These are phyloP conservation scores for Rhizophora apiculata DNA, from an alignment of 345 rosid genomes.

Conservation along the genomic window DNA sequence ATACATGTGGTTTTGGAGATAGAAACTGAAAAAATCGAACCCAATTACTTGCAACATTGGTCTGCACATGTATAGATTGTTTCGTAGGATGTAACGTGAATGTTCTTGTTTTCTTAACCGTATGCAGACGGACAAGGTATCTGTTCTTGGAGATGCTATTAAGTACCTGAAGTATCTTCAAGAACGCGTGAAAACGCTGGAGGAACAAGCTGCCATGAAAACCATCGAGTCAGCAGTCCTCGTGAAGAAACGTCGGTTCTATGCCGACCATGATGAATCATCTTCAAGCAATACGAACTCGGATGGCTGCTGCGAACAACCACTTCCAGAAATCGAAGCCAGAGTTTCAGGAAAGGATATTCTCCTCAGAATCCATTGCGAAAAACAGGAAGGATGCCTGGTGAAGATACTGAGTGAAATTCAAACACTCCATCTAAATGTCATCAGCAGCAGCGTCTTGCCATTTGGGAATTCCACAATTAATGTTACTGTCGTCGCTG, in stretches of 20 bases:
- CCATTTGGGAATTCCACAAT: slow-evolving; percentile 62
- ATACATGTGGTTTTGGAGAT: no score
- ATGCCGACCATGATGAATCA: slow-evolving; percentile 32
- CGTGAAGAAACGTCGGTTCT: slow-evolving; percentile 50
- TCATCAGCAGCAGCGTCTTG: slow-evolving; percentile 40
- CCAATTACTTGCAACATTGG: background rate
- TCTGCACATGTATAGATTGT: background rate
- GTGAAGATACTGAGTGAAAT: slow-evolving; percentile 41
- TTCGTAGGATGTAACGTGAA: background rate
- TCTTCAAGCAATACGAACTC: slow-evolving; percentile 33
- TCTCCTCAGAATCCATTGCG: slow-evolving; percentile 61
- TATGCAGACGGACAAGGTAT: slow-evolving; percentile 61
- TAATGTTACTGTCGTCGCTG: slow-evolving; percentile 60
- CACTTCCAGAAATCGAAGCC: slow-evolving; percentile 64
- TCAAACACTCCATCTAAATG: slow-evolving; percentile 45
- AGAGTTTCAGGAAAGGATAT: slow-evolving; percentile 53
- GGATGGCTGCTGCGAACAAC: slow-evolving; percentile 1
- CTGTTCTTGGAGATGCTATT: slow-evolving; percentile 64
- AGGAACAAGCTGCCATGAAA: slow-evolving; percentile 48
- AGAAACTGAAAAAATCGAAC: no score
- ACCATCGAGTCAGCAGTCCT: slow-evolving; percentile 45
- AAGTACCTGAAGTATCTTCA: slow-evolving; percentile 61
- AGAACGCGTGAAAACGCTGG: slow-evolving; percentile 55
- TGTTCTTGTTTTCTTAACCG: background rate
- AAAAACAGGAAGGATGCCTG: slow-evolving; percentile 43